Evolutionary conservation across 2,329 filamentous ascomycete species (phyloP).

Genomic region (Madurella fahalii): DNA sequence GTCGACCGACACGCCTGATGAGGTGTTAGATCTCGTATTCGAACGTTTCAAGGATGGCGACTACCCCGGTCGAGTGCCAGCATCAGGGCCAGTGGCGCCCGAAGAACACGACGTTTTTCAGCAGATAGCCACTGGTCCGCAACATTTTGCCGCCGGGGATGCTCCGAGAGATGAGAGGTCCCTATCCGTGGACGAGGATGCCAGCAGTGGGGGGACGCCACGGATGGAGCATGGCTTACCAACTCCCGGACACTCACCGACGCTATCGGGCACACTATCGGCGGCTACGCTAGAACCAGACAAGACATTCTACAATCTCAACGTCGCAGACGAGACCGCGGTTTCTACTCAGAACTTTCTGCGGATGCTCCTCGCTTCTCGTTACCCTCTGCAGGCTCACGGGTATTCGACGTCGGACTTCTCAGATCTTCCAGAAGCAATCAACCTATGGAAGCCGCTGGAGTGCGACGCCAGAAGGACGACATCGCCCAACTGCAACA

Average conservation of each 20-base stretch:
- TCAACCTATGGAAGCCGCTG: constrained; percentile 51
- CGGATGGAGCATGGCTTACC: constrained; percentile 21
- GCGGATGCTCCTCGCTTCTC: constrained; percentile 47
- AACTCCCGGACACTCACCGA: constrained; percentile 37
- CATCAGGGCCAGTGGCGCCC: not conserved
- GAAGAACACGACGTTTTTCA: not conserved
- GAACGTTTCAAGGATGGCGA: constrained; percentile 41
- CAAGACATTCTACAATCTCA: constrained; percentile 45
- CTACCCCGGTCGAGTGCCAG: constrained; percentile 21
- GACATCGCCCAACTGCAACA: constrained; percentile 29
- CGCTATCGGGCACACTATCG: constrained; percentile 16
- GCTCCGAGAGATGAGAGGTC: not conserved
- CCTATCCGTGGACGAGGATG: not conserved
- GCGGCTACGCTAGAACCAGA: constrained; percentile 18
- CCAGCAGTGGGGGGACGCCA: not conserved
- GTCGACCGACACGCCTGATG: constrained; percentile 40
- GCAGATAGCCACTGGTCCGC: not conserved
- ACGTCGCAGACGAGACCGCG: constrained; percentile 41
- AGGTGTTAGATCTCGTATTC: constrained; percentile 44
- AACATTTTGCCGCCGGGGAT: not conserved
- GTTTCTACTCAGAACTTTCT: constrained; percentile 55
- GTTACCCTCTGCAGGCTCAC: constrained; percentile 46
- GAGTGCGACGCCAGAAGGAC: constrained; percentile 38
- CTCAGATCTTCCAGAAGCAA: constrained; percentile 45
- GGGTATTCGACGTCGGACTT: constrained; percentile 48